phyloP scores from a whole-genome alignment of 192 early-diverging fungal species.

The Coemansia sp. region DNA sequence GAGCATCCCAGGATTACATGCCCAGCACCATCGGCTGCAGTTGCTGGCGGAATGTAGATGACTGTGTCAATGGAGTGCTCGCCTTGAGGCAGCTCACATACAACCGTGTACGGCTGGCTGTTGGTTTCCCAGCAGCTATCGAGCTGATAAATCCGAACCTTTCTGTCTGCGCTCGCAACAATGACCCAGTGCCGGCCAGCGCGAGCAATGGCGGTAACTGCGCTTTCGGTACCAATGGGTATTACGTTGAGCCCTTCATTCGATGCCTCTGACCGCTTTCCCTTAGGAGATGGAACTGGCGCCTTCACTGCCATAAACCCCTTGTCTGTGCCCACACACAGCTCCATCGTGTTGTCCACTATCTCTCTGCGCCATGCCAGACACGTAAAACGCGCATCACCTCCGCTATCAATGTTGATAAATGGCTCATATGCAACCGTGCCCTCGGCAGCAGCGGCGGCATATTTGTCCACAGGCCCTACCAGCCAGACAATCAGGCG shows the following conservation, averaged over 20 bases:
- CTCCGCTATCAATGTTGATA: conserved; percentile 44
- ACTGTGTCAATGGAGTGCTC: conserved; percentile 35
- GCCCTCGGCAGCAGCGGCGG: conserved; percentile 16
- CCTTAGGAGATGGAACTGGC: conserved; percentile 27
- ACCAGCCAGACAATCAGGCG: conserved; percentile 49
- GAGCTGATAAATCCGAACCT: conserved; percentile 36
- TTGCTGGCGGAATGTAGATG: conserved; percentile 33
- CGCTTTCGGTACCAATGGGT: conserved; percentile 38
- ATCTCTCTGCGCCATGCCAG: conserved; percentile 38
- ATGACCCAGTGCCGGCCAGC: conserved; percentile 40
- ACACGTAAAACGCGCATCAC: conserved; percentile 38
- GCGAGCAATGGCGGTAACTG: conserved; percentile 43
- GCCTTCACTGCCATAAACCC: conserved; percentile 46
- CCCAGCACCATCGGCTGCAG: conserved; percentile 30
- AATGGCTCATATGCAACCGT: conserved; percentile 48
- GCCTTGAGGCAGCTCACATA: conserved; percentile 27
- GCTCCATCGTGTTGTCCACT: conserved; percentile 31
- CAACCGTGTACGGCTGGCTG: conserved; percentile 27
- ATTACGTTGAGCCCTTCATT: conserved; percentile 41
- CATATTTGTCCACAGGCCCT: conserved; percentile 28
- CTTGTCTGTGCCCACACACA: conserved; percentile 44
- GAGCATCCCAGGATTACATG: conserved; percentile 32
- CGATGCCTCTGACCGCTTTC: conserved; percentile 21
- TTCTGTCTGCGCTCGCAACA: conserved; percentile 27
- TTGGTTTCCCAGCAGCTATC: conserved; percentile 27